phyloP scores from a whole-genome alignment of 306 rosid genomes.

The Canavalia ensiformis region DNA sequence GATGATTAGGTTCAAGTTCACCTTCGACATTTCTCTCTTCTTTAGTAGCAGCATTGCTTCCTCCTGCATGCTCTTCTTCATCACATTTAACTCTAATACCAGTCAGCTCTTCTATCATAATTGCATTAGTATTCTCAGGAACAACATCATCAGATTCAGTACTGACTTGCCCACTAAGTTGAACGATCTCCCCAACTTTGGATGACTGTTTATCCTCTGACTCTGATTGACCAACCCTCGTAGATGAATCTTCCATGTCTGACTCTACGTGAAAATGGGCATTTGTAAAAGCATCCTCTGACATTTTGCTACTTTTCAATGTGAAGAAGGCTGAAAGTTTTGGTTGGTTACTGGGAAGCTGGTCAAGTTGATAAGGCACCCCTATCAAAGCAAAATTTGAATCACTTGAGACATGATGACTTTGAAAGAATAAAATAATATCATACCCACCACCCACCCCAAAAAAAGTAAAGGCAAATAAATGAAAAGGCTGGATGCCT shows the following conservation, averaged over 20 bases:
- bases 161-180: constrained; percentile 42
- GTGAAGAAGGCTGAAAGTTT: constrained; percentile 77
- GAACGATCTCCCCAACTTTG: constrained; percentile 50
- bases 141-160: constrained; percentile 51
- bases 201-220: constrained; percentile 52
- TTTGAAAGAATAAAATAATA: constrained; percentile 11
- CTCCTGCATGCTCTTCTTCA: constrained; percentile 49
- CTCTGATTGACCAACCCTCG: constrained; percentile 50
- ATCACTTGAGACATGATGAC: constrained; percentile 26
- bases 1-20: constrained; percentile 53
- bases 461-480: constrained; percentile 19
- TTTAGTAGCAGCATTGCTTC: constrained; percentile 50
- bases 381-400: constrained; percentile 58
- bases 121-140: constrained; percentile 50
- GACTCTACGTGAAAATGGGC: constrained; percentile 50
- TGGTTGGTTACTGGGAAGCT: constrained; percentile 74
- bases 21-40: constrained; percentile 48
- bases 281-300: constrained; percentile 49
- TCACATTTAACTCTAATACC: constrained; percentile 50
- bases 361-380: constrained; percentile 87
- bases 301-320: constrained; percentile 53
- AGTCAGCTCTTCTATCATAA: constrained; percentile 46
- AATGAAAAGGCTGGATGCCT: constrained; percentile 2
- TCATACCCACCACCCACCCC: background rate
- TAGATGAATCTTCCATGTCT: constrained; percentile 57